Base-by-base conservation (phyloP, 805 yeast genomes). In the Wickerhamiella lipophila region DNA sequence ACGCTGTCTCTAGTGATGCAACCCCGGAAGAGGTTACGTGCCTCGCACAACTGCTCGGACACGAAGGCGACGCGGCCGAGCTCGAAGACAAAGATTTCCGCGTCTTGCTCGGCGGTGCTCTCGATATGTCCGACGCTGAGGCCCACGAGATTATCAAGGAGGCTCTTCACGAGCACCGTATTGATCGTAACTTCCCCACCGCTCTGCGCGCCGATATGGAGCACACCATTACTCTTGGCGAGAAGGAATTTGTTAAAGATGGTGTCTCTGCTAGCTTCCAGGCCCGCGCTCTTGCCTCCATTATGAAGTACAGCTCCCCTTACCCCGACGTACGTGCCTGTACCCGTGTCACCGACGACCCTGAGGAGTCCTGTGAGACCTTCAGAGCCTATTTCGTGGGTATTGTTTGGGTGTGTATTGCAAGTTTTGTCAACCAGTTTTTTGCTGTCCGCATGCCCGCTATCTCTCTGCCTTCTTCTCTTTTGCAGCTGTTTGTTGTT, bases 281-380 rank as follows among this genome's bases (percentile, higher is more conserved):
- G 11, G 60, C 64, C 34, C 65, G 63, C 52, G 57, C 68, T 25
- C 70, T 71, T 49, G 76, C 77, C 3, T 69, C 68, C 18, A 58
- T 74, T 35, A 64, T 63, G 39, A 46, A 52, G 39, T 60, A 55
- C 55, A 71, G 68, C 57, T 75, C 80, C 1, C 79, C 79, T 3
- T 76, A 76, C 53, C 78, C 81, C 5, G 80, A 77, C 56, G 77
- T 77, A 12, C 62, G 82, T 35, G 73, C 81, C 13, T 73, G 75
- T 22, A 70, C 74, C 3, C 74, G 71, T 26, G 71, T 77, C 2
- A 64, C 56, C 39, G 81, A 77, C 55, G 78, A 76, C 50, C 21
- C 21, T 21, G 48, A 54, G 11, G 55, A 66, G 35, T 70, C 72
- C 2, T 65, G 64, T 38, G 78, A 77, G 50, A 75, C 78, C 3